Conservation (phyloP, 1,284 basidiomycete species). For the Puccinia coronata region DNA sequence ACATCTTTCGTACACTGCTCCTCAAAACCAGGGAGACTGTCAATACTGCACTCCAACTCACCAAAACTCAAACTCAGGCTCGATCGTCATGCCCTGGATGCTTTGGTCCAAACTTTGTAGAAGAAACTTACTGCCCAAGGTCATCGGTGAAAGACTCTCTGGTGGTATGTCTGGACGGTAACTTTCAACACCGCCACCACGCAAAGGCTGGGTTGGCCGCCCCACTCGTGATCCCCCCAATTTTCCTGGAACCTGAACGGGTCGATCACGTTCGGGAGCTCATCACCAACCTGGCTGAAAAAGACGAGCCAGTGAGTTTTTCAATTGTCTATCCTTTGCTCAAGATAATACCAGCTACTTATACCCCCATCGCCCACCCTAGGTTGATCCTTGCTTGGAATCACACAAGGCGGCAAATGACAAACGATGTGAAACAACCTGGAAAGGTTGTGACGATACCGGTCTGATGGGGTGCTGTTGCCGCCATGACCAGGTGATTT, state of each 20-base stretch:
- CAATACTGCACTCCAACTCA: background rate
- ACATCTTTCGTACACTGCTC: background rate
- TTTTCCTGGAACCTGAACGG: background rate
- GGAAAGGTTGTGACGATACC: no score
- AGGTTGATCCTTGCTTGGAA: no score
- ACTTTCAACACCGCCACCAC: no score
- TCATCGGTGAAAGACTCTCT: background rate
- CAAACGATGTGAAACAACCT: no score
- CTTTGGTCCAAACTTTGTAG: background rate
- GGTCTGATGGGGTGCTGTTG: no score
- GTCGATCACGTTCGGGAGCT: background rate
- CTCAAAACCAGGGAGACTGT: background rate
- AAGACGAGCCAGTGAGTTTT: background rate
- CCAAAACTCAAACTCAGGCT: background rate
- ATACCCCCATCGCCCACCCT: background rate
- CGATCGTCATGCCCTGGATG: background rate
- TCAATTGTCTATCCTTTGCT: background rate
- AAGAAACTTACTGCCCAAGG: background rate
- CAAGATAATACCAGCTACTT: background rate
- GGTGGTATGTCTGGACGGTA: conserved; percentile 3
- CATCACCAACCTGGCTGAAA: background rate
- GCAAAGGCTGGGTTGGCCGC: no score
- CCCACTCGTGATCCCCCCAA: background rate
- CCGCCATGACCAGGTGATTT: background rate
- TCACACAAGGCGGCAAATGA: no score